A percentile compares a stretch with the other conserved stretches of the same genome.
phyloP scores from a whole-genome alignment of 2,329 filamentous ascomycete species.

The Colletotrichum orchidophilum region DNA sequence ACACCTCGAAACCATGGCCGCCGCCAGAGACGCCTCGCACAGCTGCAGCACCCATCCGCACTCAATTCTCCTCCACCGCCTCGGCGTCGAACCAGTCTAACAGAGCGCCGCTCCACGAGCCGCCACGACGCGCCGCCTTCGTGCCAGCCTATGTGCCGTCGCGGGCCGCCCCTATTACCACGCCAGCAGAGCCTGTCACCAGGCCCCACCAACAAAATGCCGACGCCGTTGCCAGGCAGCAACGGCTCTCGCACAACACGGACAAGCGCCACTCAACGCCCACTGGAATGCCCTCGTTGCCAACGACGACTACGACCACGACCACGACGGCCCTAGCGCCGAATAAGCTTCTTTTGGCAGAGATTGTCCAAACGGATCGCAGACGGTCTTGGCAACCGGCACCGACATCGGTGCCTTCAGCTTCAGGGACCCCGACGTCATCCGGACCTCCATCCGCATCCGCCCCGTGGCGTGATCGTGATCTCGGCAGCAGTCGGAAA shows the following conservation, averaged over 20 bases:
- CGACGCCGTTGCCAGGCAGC: background rate
- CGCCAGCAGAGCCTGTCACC: background rate
- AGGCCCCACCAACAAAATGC: background rate
- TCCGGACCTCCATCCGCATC: conserved; percentile 20
- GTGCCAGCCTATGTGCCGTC: conserved; percentile 2
- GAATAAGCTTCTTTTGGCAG: background rate
- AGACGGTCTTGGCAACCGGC: conserved; percentile 24
- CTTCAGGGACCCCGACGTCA: background rate
- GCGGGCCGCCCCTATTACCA: background rate
- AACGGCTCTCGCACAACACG: background rate
- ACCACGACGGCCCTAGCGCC: background rate
- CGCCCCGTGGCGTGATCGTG: conserved; percentile 6
- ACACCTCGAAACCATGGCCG: conserved; percentile 16
- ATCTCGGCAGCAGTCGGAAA: background rate
- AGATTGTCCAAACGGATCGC: background rate
- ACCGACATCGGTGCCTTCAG: conserved; percentile 4
- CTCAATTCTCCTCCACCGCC: background rate
- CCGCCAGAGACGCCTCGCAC: background rate
- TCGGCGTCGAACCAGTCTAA: background rate
- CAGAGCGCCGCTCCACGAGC: conserved; percentile 1
- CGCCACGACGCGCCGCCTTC: conserved; percentile 10
- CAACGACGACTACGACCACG: background rate
- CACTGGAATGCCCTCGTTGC: background rate
- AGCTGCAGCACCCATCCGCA: background rate
- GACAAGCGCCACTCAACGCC: conserved; percentile 24